These are phyloP conservation scores for Acanthochlamys bracteata DNA, from an alignment of 106 monocot genomes.

Conservation along the genomic window DNA sequence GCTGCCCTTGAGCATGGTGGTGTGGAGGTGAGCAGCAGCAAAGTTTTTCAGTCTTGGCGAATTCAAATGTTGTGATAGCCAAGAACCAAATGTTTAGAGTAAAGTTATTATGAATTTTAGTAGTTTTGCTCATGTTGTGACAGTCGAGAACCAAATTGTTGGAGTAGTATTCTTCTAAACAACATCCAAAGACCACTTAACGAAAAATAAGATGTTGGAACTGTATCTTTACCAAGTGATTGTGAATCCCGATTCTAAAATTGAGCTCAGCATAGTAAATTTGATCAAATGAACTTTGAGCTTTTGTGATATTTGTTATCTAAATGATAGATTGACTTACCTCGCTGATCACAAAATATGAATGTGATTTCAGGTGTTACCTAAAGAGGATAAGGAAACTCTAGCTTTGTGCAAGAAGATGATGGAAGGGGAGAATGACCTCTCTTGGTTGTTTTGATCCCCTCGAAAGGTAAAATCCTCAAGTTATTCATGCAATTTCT, in stretches of 20 bases:
- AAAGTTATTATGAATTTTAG: too few species aligned
- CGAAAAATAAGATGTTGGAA: too few species aligned
- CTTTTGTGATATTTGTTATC: neutral
- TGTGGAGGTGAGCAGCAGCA: slow-evolving; percentile 63
- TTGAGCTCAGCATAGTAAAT: too few species aligned
- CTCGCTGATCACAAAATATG: neutral
- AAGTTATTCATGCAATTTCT: neutral
- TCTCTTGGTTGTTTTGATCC: slow-evolving; percentile 74
- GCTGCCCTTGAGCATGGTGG: slow-evolving; percentile 62
- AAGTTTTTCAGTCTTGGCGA: too few species aligned
- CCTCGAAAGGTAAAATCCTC: slow-evolving; percentile 44
- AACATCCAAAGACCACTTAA: too few species aligned
- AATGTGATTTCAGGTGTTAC: slow-evolving; percentile 35
- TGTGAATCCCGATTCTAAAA: too few species aligned
- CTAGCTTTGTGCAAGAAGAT: slow-evolving; percentile 69
- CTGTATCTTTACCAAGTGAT: too few species aligned
- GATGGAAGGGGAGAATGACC: slow-evolving; percentile 89
- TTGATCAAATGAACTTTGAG: neutral
- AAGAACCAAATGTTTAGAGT: too few species aligned
- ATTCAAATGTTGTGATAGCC: too few species aligned
- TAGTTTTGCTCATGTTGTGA: too few species aligned
- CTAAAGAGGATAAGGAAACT: slow-evolving; percentile 68
- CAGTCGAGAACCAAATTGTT: too few species aligned
- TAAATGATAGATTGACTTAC: neutral
- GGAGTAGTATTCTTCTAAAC: too few species aligned